phyloP scores from a whole-genome alignment of 352 stramenopile species.

The Elongisporangium undulatum region DNA sequence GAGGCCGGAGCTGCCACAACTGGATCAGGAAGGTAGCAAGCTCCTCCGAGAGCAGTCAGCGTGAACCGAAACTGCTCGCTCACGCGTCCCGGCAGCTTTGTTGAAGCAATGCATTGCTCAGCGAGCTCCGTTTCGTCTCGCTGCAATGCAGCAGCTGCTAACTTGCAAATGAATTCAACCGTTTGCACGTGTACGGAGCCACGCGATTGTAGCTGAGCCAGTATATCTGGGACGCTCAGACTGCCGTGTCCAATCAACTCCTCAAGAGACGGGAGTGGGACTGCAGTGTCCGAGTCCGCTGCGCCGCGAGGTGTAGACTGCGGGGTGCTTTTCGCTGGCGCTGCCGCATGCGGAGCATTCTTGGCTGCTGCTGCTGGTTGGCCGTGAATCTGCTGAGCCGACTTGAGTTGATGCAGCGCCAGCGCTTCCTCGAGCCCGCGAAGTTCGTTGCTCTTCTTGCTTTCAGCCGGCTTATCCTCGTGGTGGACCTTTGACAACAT shows the following conservation, averaged over 20 bases:
- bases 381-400: neutral
- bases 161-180: slow-evolving; percentile 33
- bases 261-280: slow-evolving; percentile 19
- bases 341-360: neutral
- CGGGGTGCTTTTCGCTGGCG: slow-evolving; percentile 1
- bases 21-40: slow-evolving; percentile 22
- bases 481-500: neutral
- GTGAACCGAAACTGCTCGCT: slow-evolving; percentile 34
- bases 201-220: neutral
- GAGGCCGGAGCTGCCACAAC: neutral
- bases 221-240: slow-evolving; percentile 17
- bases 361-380: neutral
- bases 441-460: slow-evolving; percentile 1
- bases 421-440: neutral
- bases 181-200: slow-evolving; percentile 7
- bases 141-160: slow-evolving; percentile 18
- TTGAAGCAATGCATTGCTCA: slow-evolving; percentile 22
- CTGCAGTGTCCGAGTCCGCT: slow-evolving; percentile 6
- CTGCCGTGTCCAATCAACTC: slow-evolving; percentile 34
- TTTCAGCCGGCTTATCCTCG: slow-evolving; percentile 3
- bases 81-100: slow-evolving; percentile 37
- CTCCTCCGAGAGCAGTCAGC: slow-evolving; percentile 22
- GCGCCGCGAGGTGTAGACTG: slow-evolving; percentile 7
- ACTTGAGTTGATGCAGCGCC: neutral
- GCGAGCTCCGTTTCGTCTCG: slow-evolving; percentile 9